These are phyloP conservation scores for Ballota nigra DNA, from an alignment of 257 asterid genomes.

Conservation along the genomic window DNA sequence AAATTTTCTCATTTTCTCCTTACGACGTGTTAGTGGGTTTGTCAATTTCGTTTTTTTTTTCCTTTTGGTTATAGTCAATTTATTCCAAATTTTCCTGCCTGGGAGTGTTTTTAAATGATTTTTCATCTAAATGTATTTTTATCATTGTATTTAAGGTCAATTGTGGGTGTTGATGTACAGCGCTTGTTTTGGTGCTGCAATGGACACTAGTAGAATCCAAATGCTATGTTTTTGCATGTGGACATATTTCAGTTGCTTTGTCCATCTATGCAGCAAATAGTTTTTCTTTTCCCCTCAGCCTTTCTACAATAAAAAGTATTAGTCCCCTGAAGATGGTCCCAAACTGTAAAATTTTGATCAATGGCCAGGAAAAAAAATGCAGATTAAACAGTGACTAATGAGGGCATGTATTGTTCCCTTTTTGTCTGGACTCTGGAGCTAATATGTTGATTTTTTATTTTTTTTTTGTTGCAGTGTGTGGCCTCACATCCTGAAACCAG, in stretches of 20 bases:
- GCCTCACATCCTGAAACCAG: conserved; percentile 94
- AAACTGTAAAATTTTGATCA: neutral
- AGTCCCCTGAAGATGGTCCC: neutral
- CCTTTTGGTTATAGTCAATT: neutral
- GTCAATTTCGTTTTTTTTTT: neutral
- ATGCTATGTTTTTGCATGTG: neutral
- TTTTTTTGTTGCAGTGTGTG: conserved; percentile 70
- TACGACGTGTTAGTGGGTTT: neutral
- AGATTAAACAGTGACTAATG: neutral
- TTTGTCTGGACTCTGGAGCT: conserved; percentile 15
- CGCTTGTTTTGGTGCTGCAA: neutral
- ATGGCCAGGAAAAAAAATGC: neutral
- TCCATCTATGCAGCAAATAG: neutral
- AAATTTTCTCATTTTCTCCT: neutral
- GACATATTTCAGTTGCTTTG: neutral
- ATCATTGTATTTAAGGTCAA: neutral
- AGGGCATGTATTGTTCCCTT: neutral
- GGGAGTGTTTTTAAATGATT: neutral
- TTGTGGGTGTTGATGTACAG: neutral
- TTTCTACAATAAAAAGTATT: neutral
- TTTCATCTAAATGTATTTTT: conserved; percentile 4
- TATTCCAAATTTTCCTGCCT: neutral
- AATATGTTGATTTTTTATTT: conserved; percentile 18
- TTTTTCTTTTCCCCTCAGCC: neutral
- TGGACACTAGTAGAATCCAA: neutral